Evolutionary conservation across 306 rosid genomes (phyloP), one percentile per base, ranked within the genome.

Genomic region (Geum urbanum): DNA sequence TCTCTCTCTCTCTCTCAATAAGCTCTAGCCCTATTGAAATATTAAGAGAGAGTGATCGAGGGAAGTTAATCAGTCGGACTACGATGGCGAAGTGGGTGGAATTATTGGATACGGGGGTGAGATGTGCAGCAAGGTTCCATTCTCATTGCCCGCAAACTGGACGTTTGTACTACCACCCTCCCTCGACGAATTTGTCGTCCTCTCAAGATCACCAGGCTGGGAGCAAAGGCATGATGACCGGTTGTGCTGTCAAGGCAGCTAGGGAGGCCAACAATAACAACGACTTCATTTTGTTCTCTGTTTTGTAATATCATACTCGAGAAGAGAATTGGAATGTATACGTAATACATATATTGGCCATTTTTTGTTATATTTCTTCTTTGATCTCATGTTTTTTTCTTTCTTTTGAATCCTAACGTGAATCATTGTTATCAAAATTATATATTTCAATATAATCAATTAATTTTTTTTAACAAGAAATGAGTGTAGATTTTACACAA

Each of bases 91-190:
- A 82, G 72, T 66, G 78, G 62, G 82, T 85, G 27, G 89, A 85
- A 58, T 35, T 85, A 48, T 71, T 85, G 71, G 89, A 85, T 47
- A 68, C 67, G 4, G 88, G 86, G 35, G 82, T 82, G 74, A 85
- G 89, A 85, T 76, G 79, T 24, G 89, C 79, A 7, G 86, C 84
- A 32, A 82, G 89, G 47, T 82, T 85, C 60, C 89, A 85, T 51
- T 65, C 89, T 63, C 82, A 82, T 68, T 85, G 89, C 70, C 84
- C 89, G 9, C 89, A 82, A 76, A 85, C 84, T 0, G 84, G 78
- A n/a, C 78, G 86, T 7, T 67, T 76, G 72, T 85, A 81, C 64
- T 82, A 85, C 62, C 89, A 85, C 65, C 89, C 89, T 37, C 89
- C 89, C 14, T 66, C 81, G 22, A 44, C 66, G 47, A 46, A 70